A percentile compares a stretch with the other conserved stretches of the same genome.
Conservation (phyloP, 345 rosid genomes). For the Trapa bicornis region DNA sequence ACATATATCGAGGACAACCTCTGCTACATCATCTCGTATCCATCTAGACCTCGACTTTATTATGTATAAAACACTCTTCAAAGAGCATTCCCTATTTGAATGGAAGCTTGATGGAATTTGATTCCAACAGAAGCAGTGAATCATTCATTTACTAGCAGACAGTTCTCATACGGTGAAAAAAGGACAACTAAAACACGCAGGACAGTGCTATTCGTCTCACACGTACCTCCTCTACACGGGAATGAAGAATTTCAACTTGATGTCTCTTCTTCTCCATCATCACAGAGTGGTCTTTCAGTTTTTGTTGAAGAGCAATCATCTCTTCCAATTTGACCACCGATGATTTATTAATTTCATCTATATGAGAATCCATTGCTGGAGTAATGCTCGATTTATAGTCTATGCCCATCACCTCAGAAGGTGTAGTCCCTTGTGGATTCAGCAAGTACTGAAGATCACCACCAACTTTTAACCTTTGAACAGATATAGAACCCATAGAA, state of each 20-base stretch:
- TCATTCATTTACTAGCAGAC: not conserved
- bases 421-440: constrained; percentile 44
- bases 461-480: constrained; percentile 47
- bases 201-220: not conserved
- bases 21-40: not conserved
- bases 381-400: constrained; percentile 57
- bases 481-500: not conserved
- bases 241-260: constrained; percentile 25
- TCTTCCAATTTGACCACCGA: constrained; percentile 45
- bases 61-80: not conserved
- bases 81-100: not conserved
- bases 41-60: not conserved
- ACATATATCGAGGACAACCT: not conserved
- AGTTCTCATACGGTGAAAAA: not conserved
- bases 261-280: constrained; percentile 42
- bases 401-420: constrained; percentile 66
- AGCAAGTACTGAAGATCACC: constrained; percentile 35
- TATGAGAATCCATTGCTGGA: constrained; percentile 41
- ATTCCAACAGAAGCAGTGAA: not conserved
- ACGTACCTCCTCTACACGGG: constrained; percentile 44
- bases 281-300: constrained; percentile 35
- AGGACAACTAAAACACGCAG: not conserved
- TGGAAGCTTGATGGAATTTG: not conserved
- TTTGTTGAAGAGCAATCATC: constrained; percentile 38
- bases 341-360: constrained; percentile 38